These are phyloP conservation scores for Aspergillus wentii DNA, from an alignment of 495 filamentous ascomycete species.

Conservation along the genomic window DNA sequence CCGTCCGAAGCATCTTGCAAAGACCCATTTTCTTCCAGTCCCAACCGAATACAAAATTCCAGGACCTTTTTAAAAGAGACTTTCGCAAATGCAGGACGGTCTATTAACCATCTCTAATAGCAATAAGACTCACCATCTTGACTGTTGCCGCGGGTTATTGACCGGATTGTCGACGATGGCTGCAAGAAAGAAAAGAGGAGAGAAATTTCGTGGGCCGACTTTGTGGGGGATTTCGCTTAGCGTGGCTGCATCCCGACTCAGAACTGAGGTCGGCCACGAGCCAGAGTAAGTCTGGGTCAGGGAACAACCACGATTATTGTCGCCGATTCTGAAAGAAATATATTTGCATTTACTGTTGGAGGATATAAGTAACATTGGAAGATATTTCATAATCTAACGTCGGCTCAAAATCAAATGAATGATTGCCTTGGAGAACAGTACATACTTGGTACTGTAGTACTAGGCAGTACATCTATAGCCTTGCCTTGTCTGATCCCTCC, in stretches of 20 bases:
- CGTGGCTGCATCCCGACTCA: slow-evolving; percentile 34
- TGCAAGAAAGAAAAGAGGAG: slow-evolving; percentile 15
- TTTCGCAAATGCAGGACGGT: slow-evolving; percentile 5
- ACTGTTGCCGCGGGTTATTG: slow-evolving; percentile 34
- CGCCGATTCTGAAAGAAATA: no score
- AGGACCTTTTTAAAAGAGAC: slow-evolving; percentile 6
- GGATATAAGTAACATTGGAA: neutral
- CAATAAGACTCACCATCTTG: slow-evolving; percentile 46
- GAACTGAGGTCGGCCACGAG: slow-evolving; percentile 41
- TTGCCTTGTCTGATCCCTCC: slow-evolving; percentile 36
- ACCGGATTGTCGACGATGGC: slow-evolving; percentile 30
- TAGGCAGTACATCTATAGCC: slow-evolving; percentile 19
- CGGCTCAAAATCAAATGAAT: neutral
- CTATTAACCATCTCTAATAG: slow-evolving; percentile 19
- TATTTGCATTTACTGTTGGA: neutral
- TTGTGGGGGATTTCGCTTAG: slow-evolving; percentile 47
- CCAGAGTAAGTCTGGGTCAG: neutral
- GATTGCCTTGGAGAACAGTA: no score
- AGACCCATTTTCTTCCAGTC: slow-evolving; percentile 58
- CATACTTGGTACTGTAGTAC: no score
- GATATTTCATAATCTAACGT: neutral
- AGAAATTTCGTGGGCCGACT: slow-evolving; percentile 32
- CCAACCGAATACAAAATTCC: slow-evolving; percentile 11
- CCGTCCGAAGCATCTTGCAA: slow-evolving; percentile 95
- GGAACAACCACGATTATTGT: no score